Base-by-base conservation (phyloP, 495 filamentous ascomycete species). In the Astrothelium subdiscretum region DNA sequence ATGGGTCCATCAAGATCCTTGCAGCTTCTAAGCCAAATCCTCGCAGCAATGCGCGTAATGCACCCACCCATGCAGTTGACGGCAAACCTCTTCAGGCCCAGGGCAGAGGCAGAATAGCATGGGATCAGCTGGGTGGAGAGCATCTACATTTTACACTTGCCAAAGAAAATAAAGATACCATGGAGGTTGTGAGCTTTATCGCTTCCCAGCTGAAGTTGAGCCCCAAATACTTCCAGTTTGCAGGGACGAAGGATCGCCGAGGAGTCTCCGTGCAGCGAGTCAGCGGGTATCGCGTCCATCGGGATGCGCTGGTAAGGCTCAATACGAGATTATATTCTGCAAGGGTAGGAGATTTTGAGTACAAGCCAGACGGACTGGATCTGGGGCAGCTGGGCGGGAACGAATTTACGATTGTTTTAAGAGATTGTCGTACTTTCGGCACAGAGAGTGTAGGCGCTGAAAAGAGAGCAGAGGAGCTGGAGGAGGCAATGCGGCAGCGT, bases 121-220 rank as follows among this genome's bases (percentile, higher is more conserved):
- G 84, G 83, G 75, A 80, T 31, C 83, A 85, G 62, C 79, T 85
- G 12, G 88, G 87, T 20, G 91, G 88, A 0, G 83, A 87, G 10
- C 92, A 90, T 69, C 80, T 97, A 8, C 94, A 98, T 72, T 95
- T 97, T 70, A 89, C 90, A 0, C 81, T 98, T 42, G 94, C 92
- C 79, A 98, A 98, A 76, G 94, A 97, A 74, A 98, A 98, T 73
- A 91, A 91, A 67, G 95, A 98, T 68, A 98, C 95, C 1, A 96
- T 97, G 90, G 92, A 98, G 65, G 86, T 88, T 0, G 78, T 95
- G 31, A 83, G 81, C 8, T 87, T 84, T 62, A 76, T 97, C 8
- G 83, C 85, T 0, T 83, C 84, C 52, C 77, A 83, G 20, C 68
- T 95, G 32, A 85, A 85, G 65, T 77, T 88, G 67, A 85, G 84